Evolutionary conservation across 2,329 filamentous ascomycete species (phyloP).

Genomic region (Cercospora zeae-maydis): DNA sequence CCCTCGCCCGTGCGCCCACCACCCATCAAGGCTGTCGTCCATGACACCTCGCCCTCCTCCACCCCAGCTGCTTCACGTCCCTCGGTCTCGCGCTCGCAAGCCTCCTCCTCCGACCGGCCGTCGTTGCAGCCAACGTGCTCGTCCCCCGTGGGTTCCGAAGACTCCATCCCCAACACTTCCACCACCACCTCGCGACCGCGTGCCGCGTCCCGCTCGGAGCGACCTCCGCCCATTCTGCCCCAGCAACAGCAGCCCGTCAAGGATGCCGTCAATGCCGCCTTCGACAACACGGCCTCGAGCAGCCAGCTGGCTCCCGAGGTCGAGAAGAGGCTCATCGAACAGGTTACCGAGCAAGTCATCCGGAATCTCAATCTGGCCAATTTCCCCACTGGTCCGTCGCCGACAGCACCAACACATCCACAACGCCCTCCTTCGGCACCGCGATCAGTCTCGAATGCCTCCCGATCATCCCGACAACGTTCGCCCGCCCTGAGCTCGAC

Average conservation of each 20-base stretch:
- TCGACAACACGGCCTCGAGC: slow-evolving; percentile 49
- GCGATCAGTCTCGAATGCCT: slow-evolving; percentile 31
- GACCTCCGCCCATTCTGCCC: slow-evolving; percentile 21
- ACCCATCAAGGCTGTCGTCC: not conserved
- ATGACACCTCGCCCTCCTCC: not conserved
- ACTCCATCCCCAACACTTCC: slow-evolving; percentile 1
- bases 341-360: slow-evolving; percentile 55
- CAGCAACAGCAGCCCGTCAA: slow-evolving; percentile 47
- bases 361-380: slow-evolving; percentile 33
- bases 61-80: not conserved
- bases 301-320: slow-evolving; percentile 57
- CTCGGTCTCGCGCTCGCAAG: not conserved
- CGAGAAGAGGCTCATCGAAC: slow-evolving; percentile 58
- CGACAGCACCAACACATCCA: slow-evolving; percentile 31
- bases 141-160: slow-evolving; percentile 8
- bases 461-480: slow-evolving; percentile 36
- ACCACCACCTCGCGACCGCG: slow-evolving; percentile 16
- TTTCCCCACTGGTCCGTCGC: slow-evolving; percentile 11
- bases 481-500: slow-evolving; percentile 28
- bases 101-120: slow-evolving; percentile 6
- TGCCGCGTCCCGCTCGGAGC: slow-evolving; percentile 14
- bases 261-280: slow-evolving; percentile 56
- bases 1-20: slow-evolving; percentile 2
- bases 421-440: slow-evolving; percentile 21
- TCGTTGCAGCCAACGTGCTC: not conserved